A percentile compares a stretch with the other conserved stretches of the same genome.
These are phyloP conservation scores for Dioscorea dumetorum DNA, from an alignment of 106 monocot genomes.

Conservation along the genomic window DNA sequence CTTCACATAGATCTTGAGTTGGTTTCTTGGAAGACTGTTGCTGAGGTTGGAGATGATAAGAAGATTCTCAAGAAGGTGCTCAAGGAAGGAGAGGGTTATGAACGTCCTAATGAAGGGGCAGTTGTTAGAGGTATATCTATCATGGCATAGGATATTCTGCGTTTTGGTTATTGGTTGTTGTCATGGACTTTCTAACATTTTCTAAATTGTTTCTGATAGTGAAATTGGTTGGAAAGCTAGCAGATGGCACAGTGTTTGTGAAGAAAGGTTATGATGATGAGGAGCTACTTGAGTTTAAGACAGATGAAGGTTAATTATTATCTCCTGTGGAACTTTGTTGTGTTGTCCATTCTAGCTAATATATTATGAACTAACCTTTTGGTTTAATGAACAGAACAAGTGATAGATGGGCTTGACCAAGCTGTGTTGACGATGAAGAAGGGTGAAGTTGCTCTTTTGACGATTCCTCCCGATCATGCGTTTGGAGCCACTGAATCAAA, in stretches of 20 bases:
- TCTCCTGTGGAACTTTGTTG: background rate
- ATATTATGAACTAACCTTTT: background rate
- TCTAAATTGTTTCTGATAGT: conserved; percentile 22
- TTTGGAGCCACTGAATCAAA: conserved; percentile 56
- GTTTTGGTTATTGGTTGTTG: too few relatives aligned
- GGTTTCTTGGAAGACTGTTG: conserved; percentile 79
- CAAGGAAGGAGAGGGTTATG: conserved; percentile 76
- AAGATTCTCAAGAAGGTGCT: conserved; percentile 69
- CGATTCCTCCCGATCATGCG: conserved; percentile 71
- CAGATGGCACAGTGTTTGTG: conserved; percentile 70
- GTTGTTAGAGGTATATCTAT: conserved; percentile 46
- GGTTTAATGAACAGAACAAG: conserved; percentile 53
- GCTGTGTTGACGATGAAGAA: conserved; percentile 92
- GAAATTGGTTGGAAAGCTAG: conserved; percentile 71
- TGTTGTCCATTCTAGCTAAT: background rate
- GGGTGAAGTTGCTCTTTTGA: conserved; percentile 81
- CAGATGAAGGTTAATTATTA: conserved; percentile 56
- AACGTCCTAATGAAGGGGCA: conserved; percentile 68
- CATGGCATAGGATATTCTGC: too few relatives aligned
- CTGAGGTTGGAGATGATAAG: conserved; percentile 60
- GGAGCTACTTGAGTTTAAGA: conserved; percentile 73
- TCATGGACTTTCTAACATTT: too few relatives aligned
- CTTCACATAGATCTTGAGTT: conserved; percentile 53
- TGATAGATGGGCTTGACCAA: conserved; percentile 66
- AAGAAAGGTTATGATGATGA: conserved; percentile 84